Evolutionary conservation across 345 rosid genomes (phyloP).

Genomic region (Trapa bicornis): DNA sequence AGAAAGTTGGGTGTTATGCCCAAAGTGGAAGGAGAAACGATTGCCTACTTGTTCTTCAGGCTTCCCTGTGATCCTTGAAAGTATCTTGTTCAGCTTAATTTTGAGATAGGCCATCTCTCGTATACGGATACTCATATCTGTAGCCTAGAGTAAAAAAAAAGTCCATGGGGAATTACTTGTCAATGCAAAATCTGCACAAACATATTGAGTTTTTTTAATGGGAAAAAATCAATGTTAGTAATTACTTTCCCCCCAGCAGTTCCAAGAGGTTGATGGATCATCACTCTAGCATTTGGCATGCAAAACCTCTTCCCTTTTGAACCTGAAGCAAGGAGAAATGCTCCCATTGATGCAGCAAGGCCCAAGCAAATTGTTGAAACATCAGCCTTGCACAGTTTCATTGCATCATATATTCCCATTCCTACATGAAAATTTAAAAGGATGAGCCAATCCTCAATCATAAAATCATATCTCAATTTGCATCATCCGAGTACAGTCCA

Average conservation of each 20-base stretch:
- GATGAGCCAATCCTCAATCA: slow-evolving; percentile 4
- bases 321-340: slow-evolving; percentile 81
- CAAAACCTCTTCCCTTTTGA: slow-evolving; percentile 85
- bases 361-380: slow-evolving; percentile 91
- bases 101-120: slow-evolving; percentile 76
- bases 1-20: too few relatives aligned
- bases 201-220: background rate
- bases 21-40: background rate
- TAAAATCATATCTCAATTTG: background rate
- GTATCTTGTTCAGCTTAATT: slow-evolving; percentile 62
- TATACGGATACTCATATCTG: slow-evolving; percentile 54
- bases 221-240: background rate
- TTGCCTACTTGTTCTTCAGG: slow-evolving; percentile 49
- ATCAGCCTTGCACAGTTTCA: slow-evolving; percentile 92
- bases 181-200: background rate
- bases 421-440: slow-evolving; percentile 28
- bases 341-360: slow-evolving; percentile 89
- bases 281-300: slow-evolving; percentile 91
- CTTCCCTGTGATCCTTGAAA: slow-evolving; percentile 71
- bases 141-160: slow-evolving; percentile 35
- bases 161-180: background rate
- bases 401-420: slow-evolving; percentile 92
- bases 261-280: slow-evolving; percentile 95
- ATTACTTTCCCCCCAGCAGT: slow-evolving; percentile 75
- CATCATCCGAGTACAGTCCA: background rate